Conservation (phyloP, 164 flowering plant genomes). For the Tinospora cordifolia region DNA sequence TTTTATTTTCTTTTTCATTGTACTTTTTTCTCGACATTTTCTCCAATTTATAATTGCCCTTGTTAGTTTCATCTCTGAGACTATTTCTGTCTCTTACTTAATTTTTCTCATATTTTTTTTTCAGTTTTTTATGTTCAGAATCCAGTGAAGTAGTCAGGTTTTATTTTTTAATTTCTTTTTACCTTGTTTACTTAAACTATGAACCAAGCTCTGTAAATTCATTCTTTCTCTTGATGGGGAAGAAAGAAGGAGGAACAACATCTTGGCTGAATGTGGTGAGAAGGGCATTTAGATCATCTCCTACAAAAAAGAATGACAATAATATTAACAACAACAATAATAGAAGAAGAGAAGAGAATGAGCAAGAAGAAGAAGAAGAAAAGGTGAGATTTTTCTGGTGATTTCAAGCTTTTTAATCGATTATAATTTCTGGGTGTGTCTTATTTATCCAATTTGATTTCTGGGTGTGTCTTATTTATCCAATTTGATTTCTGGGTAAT, state of each 20-base stretch:
- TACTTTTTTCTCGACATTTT: too few species aligned
- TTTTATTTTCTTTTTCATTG: too few species aligned
- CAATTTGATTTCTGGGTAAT: slow-evolving; percentile 1
- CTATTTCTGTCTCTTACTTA: too few species aligned
- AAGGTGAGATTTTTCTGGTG: slow-evolving; percentile 32
- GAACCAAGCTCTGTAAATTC: slow-evolving; percentile 18
- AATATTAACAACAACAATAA: slow-evolving; percentile 13
- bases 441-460: background rate
- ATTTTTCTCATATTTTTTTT: background rate
- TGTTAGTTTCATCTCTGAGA: too few species aligned
- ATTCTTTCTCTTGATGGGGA: slow-evolving; percentile 30
- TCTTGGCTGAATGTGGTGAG: slow-evolving; percentile 66
- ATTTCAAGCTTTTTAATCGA: slow-evolving; percentile 3
- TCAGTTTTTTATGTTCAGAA: background rate
- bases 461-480: background rate
- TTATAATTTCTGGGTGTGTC: background rate
- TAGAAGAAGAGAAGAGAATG: slow-evolving; percentile 40
- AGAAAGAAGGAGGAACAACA: slow-evolving; percentile 30
- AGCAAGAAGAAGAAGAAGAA: slow-evolving; percentile 56
- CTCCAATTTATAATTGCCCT: too few species aligned
- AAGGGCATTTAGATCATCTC: slow-evolving; percentile 74
- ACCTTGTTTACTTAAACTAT: too few species aligned
- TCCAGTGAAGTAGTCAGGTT: background rate
- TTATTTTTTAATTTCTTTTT: too few species aligned
- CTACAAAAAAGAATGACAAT: slow-evolving; percentile 45